Conservation (phyloP, 2,329 filamentous ascomycete genomes). For the Scortechinia acanthostroma region DNA sequence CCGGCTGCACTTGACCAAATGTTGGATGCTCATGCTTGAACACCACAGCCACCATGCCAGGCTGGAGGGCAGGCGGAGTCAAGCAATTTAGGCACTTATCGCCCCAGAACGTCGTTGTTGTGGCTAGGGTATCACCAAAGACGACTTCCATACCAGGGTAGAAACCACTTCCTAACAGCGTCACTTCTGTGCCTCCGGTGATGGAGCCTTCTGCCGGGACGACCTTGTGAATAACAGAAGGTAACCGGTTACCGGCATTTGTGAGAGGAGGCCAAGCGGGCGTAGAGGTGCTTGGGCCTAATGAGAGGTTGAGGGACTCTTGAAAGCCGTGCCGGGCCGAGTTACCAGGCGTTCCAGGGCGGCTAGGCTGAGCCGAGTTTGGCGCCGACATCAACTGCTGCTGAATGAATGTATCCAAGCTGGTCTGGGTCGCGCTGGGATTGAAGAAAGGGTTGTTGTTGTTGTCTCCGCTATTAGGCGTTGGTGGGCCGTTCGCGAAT, state of each 20-base stretch:
- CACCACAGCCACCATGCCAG: constrained; percentile 51
- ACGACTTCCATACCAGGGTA: constrained; percentile 74
- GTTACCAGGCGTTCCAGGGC: constrained; percentile 47
- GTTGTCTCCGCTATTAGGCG: constrained; percentile 51
- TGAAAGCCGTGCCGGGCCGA: constrained; percentile 31
- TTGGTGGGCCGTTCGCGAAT: constrained; percentile 55
- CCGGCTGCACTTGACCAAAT: constrained; percentile 28
- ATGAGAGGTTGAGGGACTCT: constrained; percentile 13
- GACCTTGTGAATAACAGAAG: constrained; percentile 71
- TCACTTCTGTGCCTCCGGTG: constrained; percentile 79
- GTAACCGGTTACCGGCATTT: constrained; percentile 31
- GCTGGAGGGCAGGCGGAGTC: constrained; percentile 47
- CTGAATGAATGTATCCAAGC: constrained; percentile 57
- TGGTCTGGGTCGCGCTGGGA: constrained; percentile 39
- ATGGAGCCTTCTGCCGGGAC: constrained; percentile 78
- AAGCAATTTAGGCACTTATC: constrained; percentile 56
- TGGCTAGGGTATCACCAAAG: constrained; percentile 67
- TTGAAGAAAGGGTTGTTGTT: constrained; percentile 46
- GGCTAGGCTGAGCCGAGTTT: constrained; percentile 66
- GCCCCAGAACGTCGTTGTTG: constrained; percentile 57
- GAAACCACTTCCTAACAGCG: constrained; percentile 74
- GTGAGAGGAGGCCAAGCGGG: constrained; percentile 35
- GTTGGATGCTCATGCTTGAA: constrained; percentile 42
- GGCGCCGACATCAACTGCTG: constrained; percentile 67
- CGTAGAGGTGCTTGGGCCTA: constrained; percentile 13